These are phyloP conservation scores for Cutaneotrichosporon sp. DNA, from an alignment of 1,284 basidiomycete genomes.

Conservation along the genomic window DNA sequence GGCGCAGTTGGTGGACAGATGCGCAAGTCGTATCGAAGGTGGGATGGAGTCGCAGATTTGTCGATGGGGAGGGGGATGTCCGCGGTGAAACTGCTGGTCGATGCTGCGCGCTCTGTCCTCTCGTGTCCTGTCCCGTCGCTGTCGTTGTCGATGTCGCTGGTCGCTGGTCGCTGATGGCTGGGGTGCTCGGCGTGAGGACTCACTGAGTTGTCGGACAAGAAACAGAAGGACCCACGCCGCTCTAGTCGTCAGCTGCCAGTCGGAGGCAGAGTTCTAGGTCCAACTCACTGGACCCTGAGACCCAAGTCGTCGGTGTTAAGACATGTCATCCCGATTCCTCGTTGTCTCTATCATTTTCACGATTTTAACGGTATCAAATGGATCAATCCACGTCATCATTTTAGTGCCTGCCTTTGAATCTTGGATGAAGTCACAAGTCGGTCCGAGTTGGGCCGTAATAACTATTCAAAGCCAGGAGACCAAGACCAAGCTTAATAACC, in stretches of 20 bases:
- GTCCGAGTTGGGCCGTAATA: background rate
- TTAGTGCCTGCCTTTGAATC: background rate
- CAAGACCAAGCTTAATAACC: background rate
- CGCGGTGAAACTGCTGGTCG: background rate
- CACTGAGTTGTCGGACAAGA: slow-evolving; percentile 11
- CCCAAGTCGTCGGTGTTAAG: background rate
- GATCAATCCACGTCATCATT: background rate
- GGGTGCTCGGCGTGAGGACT: slow-evolving; percentile 3
- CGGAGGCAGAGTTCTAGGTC: background rate
- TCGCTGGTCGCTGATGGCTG: too few species aligned
- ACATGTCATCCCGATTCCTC: background rate
- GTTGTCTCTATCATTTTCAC: background rate
- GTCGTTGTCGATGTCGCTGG: background rate
- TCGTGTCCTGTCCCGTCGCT: slow-evolving; percentile 6
- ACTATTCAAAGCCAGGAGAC: too few species aligned
- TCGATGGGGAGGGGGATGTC: background rate
- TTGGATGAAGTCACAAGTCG: background rate
- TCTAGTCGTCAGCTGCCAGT: background rate
- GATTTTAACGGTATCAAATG: background rate
- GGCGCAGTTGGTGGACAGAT: background rate
- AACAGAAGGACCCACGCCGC: background rate
- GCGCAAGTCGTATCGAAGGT: background rate
- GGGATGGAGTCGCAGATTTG: background rate
- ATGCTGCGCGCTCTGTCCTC: background rate
- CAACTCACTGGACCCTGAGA: background rate